Evolutionary conservation across 108 stramenopile genomes (phyloP), one percentile per base, ranked within the genome.

Genomic region (Bacterosira constricta): DNA sequence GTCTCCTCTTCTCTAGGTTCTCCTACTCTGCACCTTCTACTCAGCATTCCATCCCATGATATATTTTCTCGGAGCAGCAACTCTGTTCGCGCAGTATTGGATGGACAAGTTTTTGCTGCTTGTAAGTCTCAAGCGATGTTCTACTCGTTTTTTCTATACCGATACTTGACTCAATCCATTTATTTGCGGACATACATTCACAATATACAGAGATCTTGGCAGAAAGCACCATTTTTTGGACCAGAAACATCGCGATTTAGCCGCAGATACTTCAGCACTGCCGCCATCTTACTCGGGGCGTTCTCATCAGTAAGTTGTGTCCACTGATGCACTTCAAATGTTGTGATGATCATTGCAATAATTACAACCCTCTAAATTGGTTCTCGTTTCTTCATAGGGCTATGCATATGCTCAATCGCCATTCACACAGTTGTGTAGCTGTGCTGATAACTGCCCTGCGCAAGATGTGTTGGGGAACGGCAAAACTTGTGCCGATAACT

Each of bases 11-110:
- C n/a, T n/a, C 25, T 90, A 92, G 45, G 72, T 90, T 32, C 60
- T 94, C 39, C 85, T 94, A 51, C 70, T 94, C 1, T 78, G 73
- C 49, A 88, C 88, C 47, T 91, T 90, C 82, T 94, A 90, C 54
- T 83, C 88, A 12, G 81, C 90, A 18, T 63, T 90, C 21, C 77
- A 81, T 62, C 92, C 92, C 12, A 35, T 83, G 11, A 65, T 76
- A 6, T 90, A 85, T 53, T 84, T 93, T 55, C 80, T 86, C 42
- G 86, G 90, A 1, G 80, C 80, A 49, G 49, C 81, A 7, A 86
- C 83, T 41, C 75, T 88, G 0, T 54, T 87, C 13, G 2, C 83
- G 6, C 88, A 88, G 46, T 88, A 89, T 46, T 85, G 54, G 71
- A 69, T 75, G 56, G 86, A 87, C 39, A 85, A 85, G 44, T 91